Base-by-base conservation (phyloP, 768 basidiomycete species). In the Dacryopinax spathularia region DNA sequence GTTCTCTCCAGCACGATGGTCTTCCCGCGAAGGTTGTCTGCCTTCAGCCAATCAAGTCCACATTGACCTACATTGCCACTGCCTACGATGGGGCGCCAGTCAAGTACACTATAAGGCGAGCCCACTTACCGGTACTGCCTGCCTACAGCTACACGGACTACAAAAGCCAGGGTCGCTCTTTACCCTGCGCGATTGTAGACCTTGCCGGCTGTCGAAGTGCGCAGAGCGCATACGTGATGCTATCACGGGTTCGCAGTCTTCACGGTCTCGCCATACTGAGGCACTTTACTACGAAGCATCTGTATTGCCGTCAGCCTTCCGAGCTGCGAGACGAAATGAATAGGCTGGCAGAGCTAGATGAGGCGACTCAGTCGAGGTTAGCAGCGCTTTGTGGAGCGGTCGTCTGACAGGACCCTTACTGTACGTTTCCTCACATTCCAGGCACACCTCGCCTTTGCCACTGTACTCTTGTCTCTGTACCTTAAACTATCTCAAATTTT, bases 171-270 rank as follows among this genome's bases (percentile, higher is more conserved):
- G 72, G 73, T 0, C 63, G 70, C 2, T 68, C 72, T 1, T 44
- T 74, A 18, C 35, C 67, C 0, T 37, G 41, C 1, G 70, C 66
- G 2, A 68, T 73, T 6, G 70, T 73, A 0, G 73, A 74, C 61
- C 61, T 73, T 1, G 39, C 48, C 0, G 66, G 67, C 13, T 68
- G 67, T 1, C 36, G 59, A 18, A 60, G 43, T 6, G 35, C 61
- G 7, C 70, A 72, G 62, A 67, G 70, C 1, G 66, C 69, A 1
- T 73, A 73, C 60, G 73, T 73, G 0, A 73, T 73, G 72, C 62
- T 73, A 1, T 73, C 73, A 0, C n/a, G 72, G 20, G 70, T 72
- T 0, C 68, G 63, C 20, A 63, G 61, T 1, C 31, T 73, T 6
- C 22, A 65, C 6, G 71, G 71, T 0, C n/a, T 73, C 1, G 64